Evolutionary conservation across 129 eudicot genomes (phyloP).

Genomic region (Tanacetum coccineum): DNA sequence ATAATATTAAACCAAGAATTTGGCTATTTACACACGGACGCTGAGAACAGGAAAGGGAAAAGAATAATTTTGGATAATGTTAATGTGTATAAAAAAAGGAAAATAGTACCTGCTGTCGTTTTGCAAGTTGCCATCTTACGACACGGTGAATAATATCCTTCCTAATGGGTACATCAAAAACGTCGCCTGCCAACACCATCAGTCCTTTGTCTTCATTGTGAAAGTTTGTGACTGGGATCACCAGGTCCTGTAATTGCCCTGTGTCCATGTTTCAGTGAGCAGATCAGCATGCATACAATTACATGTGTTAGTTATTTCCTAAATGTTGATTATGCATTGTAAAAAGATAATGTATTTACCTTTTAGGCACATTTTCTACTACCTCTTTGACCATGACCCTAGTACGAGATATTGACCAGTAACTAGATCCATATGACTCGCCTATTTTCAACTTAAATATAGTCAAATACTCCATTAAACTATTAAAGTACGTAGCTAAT

Average conservation of each 20-base stretch:
- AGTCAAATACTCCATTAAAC: no score
- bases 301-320: background rate
- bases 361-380: no score
- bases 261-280: constrained; percentile 13
- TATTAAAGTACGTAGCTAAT: no score
- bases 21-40: background rate
- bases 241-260: constrained; percentile 79
- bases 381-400: no score
- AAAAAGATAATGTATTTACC: no score
- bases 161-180: constrained; percentile 90
- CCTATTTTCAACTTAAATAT: no score
- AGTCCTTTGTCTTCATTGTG: constrained; percentile 77
- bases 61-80: background rate
- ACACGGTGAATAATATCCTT: constrained; percentile 95
- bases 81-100: background rate
- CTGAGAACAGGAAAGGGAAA: background rate
- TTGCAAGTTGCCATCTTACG: constrained; percentile 98
- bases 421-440: no score
- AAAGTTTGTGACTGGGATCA: constrained; percentile 85
- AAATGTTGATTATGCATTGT: no score
- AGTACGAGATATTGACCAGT: no score
- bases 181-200: constrained; percentile 90
- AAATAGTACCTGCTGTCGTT: constrained; percentile 78
- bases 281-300: constrained; percentile 1
- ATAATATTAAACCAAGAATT: background rate